A percentile compares a stretch with the other conserved stretches of the same genome.
These are phyloP conservation scores for Blastocystis sp. DNA, from an alignment of 352 stramenopile genomes.

Conservation along the genomic window DNA sequence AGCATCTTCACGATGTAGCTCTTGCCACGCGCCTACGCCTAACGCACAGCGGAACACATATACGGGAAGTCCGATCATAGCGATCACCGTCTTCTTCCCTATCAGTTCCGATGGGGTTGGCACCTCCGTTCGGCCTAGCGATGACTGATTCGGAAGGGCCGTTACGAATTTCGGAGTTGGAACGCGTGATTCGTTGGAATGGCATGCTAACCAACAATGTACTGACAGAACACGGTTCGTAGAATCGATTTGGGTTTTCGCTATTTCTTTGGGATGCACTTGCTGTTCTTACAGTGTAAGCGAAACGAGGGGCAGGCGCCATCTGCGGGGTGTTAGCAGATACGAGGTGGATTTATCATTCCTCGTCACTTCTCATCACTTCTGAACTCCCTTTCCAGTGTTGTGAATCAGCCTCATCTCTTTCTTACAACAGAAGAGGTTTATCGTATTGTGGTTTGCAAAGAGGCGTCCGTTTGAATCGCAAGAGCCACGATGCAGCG, in stretches of 20 bases:
- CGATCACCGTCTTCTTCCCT: conserved; percentile 82
- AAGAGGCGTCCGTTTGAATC: no score
- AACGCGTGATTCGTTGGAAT: background rate
- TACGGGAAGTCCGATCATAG: conserved; percentile 84
- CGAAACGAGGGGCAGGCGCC: no score
- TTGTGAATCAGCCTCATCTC: no score
- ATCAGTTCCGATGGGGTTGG: conserved; percentile 28
- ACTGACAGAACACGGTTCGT: background rate
- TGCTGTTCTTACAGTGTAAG: no score
- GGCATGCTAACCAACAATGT: background rate
- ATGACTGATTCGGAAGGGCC: background rate
- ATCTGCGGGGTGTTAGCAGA: no score
- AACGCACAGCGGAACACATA: background rate
- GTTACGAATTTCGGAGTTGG: conserved; percentile 43
- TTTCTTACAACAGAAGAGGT: no score
- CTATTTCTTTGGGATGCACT: no score
- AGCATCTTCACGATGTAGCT: conserved; percentile 87
- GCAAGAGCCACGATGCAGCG: background rate
- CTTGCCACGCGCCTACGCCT: conserved; percentile 81
- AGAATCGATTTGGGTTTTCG: background rate
- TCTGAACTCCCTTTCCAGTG: no score
- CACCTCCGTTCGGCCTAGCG: conserved; percentile 45
- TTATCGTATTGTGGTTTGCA: no score
- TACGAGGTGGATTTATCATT: no score
- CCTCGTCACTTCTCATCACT: no score